phyloP scores from a whole-genome alignment of 1,284 basidiomycete species.

The Stygiomarasmius scandens region DNA sequence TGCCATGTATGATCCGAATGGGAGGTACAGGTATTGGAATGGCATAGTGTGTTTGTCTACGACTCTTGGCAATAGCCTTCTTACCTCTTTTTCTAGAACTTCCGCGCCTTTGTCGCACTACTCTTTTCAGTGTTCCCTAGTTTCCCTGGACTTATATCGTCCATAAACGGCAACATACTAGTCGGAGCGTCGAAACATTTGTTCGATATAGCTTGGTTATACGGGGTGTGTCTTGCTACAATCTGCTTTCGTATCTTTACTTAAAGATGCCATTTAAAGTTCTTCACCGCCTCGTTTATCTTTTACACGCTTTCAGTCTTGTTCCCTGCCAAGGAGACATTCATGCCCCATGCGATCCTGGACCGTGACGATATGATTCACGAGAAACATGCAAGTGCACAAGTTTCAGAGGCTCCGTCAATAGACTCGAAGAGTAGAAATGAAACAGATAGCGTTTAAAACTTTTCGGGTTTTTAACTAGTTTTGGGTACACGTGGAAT shows the following conservation, averaged over 20 bases:
- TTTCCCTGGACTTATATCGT: constrained; percentile 68
- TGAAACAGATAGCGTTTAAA: background rate
- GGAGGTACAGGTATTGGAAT: constrained; percentile 63
- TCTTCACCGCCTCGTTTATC: constrained; percentile 35
- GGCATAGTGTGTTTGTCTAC: constrained; percentile 54
- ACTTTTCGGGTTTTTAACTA: background rate
- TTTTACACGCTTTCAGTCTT: constrained; percentile 54
- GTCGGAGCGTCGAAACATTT: constrained; percentile 56
- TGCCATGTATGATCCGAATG: constrained; percentile 69
- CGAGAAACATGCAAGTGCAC: constrained; percentile 1
- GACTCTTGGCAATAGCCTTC: constrained; percentile 1
- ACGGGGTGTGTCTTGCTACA: constrained; percentile 52
- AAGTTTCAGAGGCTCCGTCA: background rate
- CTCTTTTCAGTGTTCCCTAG: constrained; percentile 65
- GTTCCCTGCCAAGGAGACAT: constrained; percentile 64
- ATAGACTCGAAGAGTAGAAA: background rate
- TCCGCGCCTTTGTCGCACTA: constrained; percentile 68
- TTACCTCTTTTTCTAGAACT: constrained; percentile 52
- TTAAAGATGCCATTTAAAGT: constrained; percentile 22
- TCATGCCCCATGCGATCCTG: constrained; percentile 30
- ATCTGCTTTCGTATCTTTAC: background rate
- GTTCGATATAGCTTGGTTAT: constrained; percentile 73
- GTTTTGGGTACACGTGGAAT: too few relatives aligned
- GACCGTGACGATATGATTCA: background rate
- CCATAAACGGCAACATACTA: constrained; percentile 60